Evolutionary conservation across 2,329 filamentous ascomycete genomes (phyloP).

Genomic region (Fusarium newnesense): DNA sequence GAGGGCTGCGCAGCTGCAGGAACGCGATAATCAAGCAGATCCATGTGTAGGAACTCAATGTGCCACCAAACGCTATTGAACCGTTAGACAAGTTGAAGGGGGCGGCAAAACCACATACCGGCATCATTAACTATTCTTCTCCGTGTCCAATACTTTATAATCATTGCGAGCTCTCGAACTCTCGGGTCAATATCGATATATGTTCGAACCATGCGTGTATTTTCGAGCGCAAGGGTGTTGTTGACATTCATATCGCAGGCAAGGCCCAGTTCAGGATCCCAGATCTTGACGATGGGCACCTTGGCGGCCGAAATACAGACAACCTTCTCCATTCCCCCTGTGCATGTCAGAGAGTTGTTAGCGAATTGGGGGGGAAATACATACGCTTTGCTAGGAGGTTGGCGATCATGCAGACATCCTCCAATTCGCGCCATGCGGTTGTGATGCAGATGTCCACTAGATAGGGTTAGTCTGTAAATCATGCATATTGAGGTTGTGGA

Average conservation of each 20-base stretch:
- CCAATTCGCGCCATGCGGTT: conserved; percentile 86
- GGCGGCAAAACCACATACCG: conserved; percentile 67
- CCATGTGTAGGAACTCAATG: conserved; percentile 98
- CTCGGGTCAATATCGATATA: conserved; percentile 94
- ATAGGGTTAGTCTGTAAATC: conserved; percentile 18
- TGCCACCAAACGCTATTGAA: conserved; percentile 82
- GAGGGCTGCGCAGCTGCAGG: conserved; percentile 85
- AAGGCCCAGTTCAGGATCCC: conserved; percentile 91
- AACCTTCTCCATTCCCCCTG: conserved; percentile 96
- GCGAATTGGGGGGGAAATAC: conserved; percentile 48
- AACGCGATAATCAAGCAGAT: conserved; percentile 99
- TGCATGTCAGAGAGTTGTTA: conserved; percentile 46
- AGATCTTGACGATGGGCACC: conserved; percentile 98
- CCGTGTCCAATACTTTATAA: conserved; percentile 97
- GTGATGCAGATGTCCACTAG: conserved; percentile 97
- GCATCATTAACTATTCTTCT: conserved; percentile 94
- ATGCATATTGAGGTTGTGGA: conserved; percentile 31
- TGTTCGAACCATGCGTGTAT: conserved; percentile 96
- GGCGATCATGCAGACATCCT: conserved; percentile 90
- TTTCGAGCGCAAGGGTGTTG: conserved; percentile 93
- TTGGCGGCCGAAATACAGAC: conserved; percentile 95
- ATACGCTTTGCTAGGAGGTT: conserved; percentile 85
- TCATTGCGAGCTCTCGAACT: conserved; percentile 92
- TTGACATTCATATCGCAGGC: conserved; percentile 99
- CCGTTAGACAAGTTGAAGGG: conserved; percentile 32